A percentile compares a stretch with the other conserved stretches of the same genome.
Evolutionary conservation across 2,329 filamentous ascomycete genomes (phyloP).

Genomic region (Microsporum ferrugineum): DNA sequence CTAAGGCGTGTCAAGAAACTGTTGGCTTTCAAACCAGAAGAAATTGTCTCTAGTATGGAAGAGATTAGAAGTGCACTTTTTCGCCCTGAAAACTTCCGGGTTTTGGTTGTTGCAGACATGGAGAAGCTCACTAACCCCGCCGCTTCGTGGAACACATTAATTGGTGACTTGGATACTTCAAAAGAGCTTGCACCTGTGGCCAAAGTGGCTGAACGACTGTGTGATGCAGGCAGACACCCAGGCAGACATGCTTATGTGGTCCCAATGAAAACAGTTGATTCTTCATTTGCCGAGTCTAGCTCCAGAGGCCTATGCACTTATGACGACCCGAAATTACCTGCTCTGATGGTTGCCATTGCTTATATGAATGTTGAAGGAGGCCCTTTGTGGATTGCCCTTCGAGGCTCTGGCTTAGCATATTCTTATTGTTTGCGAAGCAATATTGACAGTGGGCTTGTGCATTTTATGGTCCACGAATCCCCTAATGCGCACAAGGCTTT

Average conservation of each 20-base stretch:
- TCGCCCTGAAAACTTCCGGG: slow-evolving; percentile 71
- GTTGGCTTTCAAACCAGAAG: slow-evolving; percentile 61
- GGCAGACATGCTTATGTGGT: slow-evolving; percentile 69
- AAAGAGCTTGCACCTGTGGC: slow-evolving; percentile 58
- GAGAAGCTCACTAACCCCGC: slow-evolving; percentile 63
- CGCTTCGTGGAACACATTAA: slow-evolving; percentile 62
- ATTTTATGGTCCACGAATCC: slow-evolving; percentile 80
- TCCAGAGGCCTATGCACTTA: slow-evolving; percentile 64
- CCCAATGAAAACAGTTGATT: slow-evolving; percentile 85
- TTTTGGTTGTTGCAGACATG: slow-evolving; percentile 74
- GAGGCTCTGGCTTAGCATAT: slow-evolving; percentile 87
- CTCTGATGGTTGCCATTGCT: slow-evolving; percentile 74
- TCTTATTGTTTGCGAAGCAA: slow-evolving; percentile 69
- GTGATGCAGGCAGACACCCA: slow-evolving; percentile 59
- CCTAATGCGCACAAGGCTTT: slow-evolving; percentile 85
- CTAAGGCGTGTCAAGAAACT: slow-evolving; percentile 75
- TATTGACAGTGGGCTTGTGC: slow-evolving; percentile 65
- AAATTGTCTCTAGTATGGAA: slow-evolving; percentile 67
- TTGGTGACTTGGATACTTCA: slow-evolving; percentile 40
- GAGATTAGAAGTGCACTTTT: slow-evolving; percentile 64
- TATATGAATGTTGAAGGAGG: slow-evolving; percentile 92
- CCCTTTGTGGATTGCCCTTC: slow-evolving; percentile 84
- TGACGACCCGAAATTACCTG: slow-evolving; percentile 64
- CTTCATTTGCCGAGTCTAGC: slow-evolving; percentile 72
- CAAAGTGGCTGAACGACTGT: slow-evolving; percentile 59